Evolutionary conservation across 331 rosid genomes (phyloP).

Genomic region (Telfairia occidentalis): DNA sequence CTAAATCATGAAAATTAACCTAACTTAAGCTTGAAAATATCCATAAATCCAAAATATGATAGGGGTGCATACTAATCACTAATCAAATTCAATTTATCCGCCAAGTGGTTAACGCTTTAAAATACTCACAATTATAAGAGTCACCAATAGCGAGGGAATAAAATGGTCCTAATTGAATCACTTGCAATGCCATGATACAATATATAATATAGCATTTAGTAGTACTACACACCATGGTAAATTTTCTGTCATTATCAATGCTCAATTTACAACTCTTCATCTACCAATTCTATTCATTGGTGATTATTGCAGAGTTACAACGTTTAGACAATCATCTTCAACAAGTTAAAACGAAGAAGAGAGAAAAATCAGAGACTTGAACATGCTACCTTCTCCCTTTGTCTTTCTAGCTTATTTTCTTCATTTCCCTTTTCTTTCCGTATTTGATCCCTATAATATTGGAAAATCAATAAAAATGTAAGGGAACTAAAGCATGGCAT

Average conservation of each 20-base stretch:
- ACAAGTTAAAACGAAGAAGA: background rate
- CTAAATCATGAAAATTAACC: background rate
- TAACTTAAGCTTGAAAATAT: background rate
- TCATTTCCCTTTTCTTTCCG: slow-evolving; percentile 26
- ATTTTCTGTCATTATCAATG: background rate
- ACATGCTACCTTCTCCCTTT: slow-evolving; percentile 53
- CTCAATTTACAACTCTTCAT: background rate
- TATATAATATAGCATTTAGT: background rate
- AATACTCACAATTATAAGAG: background rate
- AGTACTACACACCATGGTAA: background rate
- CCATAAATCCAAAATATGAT: background rate
- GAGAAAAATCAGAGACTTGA: background rate
- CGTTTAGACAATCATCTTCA: background rate
- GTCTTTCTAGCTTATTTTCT: slow-evolving; percentile 30
- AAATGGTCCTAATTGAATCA: background rate
- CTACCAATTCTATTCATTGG: background rate
- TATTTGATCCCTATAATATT: slow-evolving; percentile 32
- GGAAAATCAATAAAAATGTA: background rate
- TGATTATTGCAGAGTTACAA: background rate
- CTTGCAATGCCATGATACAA: background rate
- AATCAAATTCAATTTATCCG: background rate
- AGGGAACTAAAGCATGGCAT: background rate
- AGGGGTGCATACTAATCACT: background rate
- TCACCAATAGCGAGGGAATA: background rate
- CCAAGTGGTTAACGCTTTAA: background rate